These are phyloP conservation scores for Garcileccinum viscosum DNA, from an alignment of 1,284 basidiomycete species.

Conservation along the genomic window DNA sequence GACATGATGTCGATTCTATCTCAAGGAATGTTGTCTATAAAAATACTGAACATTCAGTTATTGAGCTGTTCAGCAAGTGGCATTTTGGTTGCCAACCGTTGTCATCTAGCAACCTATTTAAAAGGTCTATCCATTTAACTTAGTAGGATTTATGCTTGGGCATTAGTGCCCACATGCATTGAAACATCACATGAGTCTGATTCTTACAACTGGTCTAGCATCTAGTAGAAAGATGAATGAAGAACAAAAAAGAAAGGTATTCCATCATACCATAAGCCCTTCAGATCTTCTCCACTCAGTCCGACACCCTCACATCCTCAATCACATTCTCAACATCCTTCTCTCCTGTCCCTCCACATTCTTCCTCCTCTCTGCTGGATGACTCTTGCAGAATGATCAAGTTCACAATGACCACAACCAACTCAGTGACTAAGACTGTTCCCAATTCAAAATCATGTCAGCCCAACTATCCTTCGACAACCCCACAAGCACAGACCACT, in stretches of 20 bases:
- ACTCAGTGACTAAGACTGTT: conserved; percentile 67
- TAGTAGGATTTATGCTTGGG: too few species aligned
- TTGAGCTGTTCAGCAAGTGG: too few species aligned
- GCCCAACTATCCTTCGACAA: conserved; percentile 24
- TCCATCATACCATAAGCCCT: neutral
- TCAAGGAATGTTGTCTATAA: too few species aligned
- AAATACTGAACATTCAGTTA: too few species aligned
- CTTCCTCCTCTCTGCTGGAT: conserved; percentile 29
- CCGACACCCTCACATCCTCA: conserved; percentile 18
- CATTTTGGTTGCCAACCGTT: too few species aligned
- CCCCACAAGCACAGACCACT: conserved; percentile 34
- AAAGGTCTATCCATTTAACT: too few species aligned
- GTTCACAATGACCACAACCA: conserved; percentile 72
- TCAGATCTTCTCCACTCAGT: neutral
- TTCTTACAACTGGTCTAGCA: neutral
- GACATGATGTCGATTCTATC: too few species aligned
- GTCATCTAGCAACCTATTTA: too few species aligned
- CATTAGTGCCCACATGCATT: neutral
- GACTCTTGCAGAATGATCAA: conserved; percentile 63
- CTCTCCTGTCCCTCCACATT: conserved; percentile 22
- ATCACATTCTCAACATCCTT: conserved; percentile 35
- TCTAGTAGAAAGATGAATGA: too few species aligned
- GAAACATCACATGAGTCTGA: neutral
- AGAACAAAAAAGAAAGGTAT: neutral
- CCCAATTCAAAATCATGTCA: neutral